Evolutionary conservation across 495 filamentous ascomycete species (phyloP).

Genomic region (Friedmanniomyces endolithicus): DNA sequence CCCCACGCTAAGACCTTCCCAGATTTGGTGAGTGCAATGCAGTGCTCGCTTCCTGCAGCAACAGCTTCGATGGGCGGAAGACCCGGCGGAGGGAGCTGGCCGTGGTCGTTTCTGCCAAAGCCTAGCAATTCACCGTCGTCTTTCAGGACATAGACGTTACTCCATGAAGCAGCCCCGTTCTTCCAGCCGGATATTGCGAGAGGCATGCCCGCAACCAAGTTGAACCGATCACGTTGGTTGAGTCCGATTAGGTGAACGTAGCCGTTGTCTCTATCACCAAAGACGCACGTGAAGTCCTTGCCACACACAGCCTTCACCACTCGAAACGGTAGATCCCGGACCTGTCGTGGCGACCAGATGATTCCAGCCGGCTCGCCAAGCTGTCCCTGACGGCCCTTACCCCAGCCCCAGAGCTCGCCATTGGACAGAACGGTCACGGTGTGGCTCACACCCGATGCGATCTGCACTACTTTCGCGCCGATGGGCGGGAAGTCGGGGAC

Average conservation of each 20-base stretch:
- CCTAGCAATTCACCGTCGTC: conserved; percentile 43
- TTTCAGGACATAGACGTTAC: conserved; percentile 57
- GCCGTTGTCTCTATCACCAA: conserved; percentile 41
- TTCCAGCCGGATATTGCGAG: conserved; percentile 35
- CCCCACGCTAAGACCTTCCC: conserved; percentile 65
- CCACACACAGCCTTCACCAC: conserved; percentile 58
- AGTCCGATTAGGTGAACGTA: conserved; percentile 48
- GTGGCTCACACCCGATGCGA: conserved; percentile 68
- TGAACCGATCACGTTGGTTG: conserved; percentile 49
- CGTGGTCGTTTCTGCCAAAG: conserved; percentile 75
- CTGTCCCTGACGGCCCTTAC: conserved; percentile 71
- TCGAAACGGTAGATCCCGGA: conserved; percentile 43
- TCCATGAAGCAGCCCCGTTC: conserved; percentile 65
- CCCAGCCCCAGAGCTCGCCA: conserved; percentile 81
- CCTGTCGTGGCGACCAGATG: conserved; percentile 45
- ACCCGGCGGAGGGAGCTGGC: conserved; percentile 55
- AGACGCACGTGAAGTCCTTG: conserved; percentile 65
- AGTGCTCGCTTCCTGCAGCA: conserved; percentile 81
- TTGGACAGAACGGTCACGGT: conserved; percentile 57
- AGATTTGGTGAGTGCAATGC: conserved; percentile 50
- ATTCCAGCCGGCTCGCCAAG: conserved; percentile 43
- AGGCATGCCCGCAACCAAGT: conserved; percentile 37
- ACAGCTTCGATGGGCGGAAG: conserved; percentile 43
- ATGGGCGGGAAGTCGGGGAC: conserved; percentile 51
- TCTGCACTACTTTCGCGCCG: conserved; percentile 37